phyloP scores from a whole-genome alignment of 805 yeast species.

The Saccharomycopsis schoenii region DNA sequence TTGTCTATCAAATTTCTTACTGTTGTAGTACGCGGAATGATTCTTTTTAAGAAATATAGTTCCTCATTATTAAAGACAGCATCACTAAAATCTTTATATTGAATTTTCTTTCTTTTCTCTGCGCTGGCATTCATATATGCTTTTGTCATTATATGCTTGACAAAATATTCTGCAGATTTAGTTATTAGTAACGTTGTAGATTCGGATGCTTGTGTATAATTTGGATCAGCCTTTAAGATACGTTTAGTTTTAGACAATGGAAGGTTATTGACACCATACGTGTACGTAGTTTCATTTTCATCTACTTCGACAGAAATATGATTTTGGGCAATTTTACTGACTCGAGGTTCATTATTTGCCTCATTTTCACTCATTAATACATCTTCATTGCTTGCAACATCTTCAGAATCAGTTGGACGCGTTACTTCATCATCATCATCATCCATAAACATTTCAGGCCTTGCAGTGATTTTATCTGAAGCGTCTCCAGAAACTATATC shows the following conservation, averaged over 20 bases:
- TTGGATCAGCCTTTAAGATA: constrained; percentile 69
- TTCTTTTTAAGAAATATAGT: constrained; percentile 50
- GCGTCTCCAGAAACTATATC: neutral
- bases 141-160: constrained; percentile 61
- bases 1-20: constrained; percentile 38
- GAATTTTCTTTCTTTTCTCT: constrained; percentile 58
- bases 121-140: constrained; percentile 56
- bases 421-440: neutral
- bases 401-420: neutral
- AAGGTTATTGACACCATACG: constrained; percentile 29
- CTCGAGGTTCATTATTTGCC: neutral
- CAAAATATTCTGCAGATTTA: constrained; percentile 67
- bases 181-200: constrained; percentile 68
- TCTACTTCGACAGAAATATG: neutral
- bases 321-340: neutral
- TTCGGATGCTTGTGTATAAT: constrained; percentile 54
- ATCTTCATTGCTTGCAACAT: neutral
- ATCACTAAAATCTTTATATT: constrained; percentile 57
- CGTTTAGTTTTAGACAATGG: constrained; percentile 65
- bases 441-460: neutral
- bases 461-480: neutral
- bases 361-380: neutral
- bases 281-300: constrained; percentile 21
- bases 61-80: constrained; percentile 53
- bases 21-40: constrained; percentile 55